phyloP scores from a whole-genome alignment of 2,329 filamentous ascomycete genomes.

The Alternaria consortialis region DNA sequence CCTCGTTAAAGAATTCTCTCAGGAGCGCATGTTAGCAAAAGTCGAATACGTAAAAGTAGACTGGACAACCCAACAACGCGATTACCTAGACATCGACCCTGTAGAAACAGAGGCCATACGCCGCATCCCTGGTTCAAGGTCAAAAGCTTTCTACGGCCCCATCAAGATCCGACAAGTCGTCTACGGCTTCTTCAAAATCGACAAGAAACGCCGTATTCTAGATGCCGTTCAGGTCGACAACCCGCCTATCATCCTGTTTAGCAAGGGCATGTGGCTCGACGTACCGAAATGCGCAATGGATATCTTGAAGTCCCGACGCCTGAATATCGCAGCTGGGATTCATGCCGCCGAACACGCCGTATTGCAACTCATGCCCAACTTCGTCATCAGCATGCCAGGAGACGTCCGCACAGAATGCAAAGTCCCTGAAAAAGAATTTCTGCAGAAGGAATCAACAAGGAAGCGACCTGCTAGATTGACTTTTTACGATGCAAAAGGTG shows the following conservation, averaged over 20 bases:
- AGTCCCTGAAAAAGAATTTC: constrained; percentile 85
- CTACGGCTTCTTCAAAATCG: constrained; percentile 98
- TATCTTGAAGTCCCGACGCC: constrained; percentile 74
- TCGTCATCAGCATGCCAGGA: constrained; percentile 87
- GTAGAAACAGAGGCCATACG: constrained; percentile 90
- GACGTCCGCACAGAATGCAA: constrained; percentile 97
- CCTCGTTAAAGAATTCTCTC: constrained; percentile 86
- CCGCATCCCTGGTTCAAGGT: constrained; percentile 69
- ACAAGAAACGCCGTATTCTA: constrained; percentile 82
- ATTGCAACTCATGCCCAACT: constrained; percentile 85
- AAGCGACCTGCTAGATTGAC: constrained; percentile 89
- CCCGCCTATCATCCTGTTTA: constrained; percentile 83
- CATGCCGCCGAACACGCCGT: constrained; percentile 95
- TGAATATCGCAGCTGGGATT: constrained; percentile 89
- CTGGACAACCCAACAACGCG: constrained; percentile 92
- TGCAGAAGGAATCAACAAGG: constrained; percentile 71
- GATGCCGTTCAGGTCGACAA: constrained; percentile 95
- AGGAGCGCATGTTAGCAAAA: constrained; percentile 81
- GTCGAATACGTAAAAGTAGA: constrained; percentile 91
- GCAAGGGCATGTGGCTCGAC: constrained; percentile 95
- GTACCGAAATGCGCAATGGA: constrained; percentile 81
- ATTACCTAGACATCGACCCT: constrained; percentile 93
- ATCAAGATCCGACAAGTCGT: constrained; percentile 89
- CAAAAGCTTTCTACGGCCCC: constrained; percentile 81
- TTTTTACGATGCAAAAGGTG: constrained; percentile 95